Conservation (phyloP, 306 rosid species). For the Potentilla sterilis region DNA sequence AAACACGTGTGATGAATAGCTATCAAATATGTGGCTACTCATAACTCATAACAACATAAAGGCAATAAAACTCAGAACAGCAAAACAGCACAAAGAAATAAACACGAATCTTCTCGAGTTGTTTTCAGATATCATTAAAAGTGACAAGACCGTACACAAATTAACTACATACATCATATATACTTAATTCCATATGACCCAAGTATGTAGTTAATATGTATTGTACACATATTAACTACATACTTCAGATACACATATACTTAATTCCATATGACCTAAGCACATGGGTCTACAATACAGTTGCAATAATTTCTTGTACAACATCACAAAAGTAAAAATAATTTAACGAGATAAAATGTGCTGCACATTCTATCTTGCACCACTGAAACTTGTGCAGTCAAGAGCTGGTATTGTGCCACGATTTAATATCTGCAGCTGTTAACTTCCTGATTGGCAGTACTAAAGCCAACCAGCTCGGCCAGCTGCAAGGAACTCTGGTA, state of each 20-base stretch:
- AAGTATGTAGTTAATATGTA: background rate
- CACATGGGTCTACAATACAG: background rate
- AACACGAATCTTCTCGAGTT: background rate
- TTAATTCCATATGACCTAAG: background rate
- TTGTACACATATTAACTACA: too few relatives aligned
- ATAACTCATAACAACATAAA: background rate
- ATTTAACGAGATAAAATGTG: conserved; percentile 25
- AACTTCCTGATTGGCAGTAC: conserved; percentile 69
- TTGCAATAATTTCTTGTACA: background rate
- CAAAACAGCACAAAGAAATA: background rate
- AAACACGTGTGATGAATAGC: background rate
- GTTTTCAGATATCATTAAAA: background rate
- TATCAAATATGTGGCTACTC: background rate
- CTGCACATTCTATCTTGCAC: conserved; percentile 73
- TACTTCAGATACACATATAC: background rate
- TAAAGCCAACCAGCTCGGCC: conserved; percentile 74
- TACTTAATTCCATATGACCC: background rate
- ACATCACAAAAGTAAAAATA: background rate
- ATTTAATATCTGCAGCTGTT: conserved; percentile 65
- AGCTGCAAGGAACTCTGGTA: conserved; percentile 42
- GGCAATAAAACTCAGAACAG: background rate
- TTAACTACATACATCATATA: background rate
- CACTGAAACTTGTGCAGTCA: conserved; percentile 54
- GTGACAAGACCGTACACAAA: background rate
- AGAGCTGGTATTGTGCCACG: conserved; percentile 70